Evolutionary conservation across 2,329 filamentous ascomycete genomes (phyloP).

Genomic region (Aureobasidium subglaciale): DNA sequence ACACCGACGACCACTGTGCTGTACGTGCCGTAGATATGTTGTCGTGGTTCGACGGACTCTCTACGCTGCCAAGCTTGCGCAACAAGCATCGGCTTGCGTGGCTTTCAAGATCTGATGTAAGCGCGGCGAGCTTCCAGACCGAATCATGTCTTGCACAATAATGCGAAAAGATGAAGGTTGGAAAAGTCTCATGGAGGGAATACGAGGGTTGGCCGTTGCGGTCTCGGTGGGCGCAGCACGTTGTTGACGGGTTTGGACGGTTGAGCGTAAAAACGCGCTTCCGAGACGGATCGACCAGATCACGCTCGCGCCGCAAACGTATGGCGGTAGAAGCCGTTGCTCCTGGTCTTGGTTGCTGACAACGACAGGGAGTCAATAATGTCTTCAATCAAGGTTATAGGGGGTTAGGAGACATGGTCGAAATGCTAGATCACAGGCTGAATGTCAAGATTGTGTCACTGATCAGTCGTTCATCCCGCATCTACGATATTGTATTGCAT

Average conservation of each 20-base stretch:
- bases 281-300: constrained; percentile 4
- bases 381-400: background rate
- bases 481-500: no score
- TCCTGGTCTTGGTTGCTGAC: background rate
- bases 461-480: background rate
- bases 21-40: background rate
- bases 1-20: background rate
- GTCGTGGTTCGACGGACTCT: background rate
- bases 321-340: background rate
- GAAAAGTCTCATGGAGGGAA: constrained; percentile 1
- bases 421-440: background rate
- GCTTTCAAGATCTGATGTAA: background rate
- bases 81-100: background rate
- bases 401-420: background rate
- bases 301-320: background rate
- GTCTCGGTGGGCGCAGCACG: constrained; percentile 8
- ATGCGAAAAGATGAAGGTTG: background rate
- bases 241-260: background rate
- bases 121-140: background rate
- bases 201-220: background rate
- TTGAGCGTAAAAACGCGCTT: background rate
- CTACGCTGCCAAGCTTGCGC: background rate
- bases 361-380: background rate
- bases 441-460: background rate
- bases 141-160: background rate